These are phyloP conservation scores for Microcera coccophila DNA, from an alignment of 2,329 filamentous ascomycete genomes.

Conservation along the genomic window DNA sequence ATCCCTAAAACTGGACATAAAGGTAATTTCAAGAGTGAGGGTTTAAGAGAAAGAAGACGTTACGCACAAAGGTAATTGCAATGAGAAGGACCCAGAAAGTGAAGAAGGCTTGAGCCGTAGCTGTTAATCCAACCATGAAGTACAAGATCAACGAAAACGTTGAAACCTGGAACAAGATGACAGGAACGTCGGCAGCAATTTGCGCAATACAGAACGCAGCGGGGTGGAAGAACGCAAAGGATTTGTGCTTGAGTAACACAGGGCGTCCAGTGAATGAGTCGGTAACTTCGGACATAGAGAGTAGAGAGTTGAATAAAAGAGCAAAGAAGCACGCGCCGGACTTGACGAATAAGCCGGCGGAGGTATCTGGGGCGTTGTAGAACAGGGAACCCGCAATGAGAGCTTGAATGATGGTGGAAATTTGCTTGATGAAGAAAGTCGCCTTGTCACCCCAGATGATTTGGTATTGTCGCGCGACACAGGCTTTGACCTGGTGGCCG, in stretches of 20 bases:
- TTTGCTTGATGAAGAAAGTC: slow-evolving; percentile 60
- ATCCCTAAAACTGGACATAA: too few species aligned
- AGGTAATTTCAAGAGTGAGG: background rate
- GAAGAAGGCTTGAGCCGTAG: slow-evolving; percentile 53
- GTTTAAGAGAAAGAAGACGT: slow-evolving; percentile 15
- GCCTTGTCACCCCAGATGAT: slow-evolving; percentile 63
- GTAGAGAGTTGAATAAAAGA: slow-evolving; percentile 57
- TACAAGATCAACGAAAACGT: slow-evolving; percentile 57
- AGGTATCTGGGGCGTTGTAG: slow-evolving; percentile 57
- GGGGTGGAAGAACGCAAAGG: slow-evolving; percentile 56
- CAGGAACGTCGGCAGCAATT: slow-evolving; percentile 51
- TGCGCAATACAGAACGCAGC: slow-evolving; percentile 57
- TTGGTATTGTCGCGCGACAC: slow-evolving; percentile 59
- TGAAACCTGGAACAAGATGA: slow-evolving; percentile 56
- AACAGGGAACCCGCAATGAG: slow-evolving; percentile 64
- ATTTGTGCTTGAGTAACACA: slow-evolving; percentile 55
- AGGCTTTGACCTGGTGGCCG: slow-evolving; percentile 51
- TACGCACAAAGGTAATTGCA: slow-evolving; percentile 48
- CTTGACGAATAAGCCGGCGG: slow-evolving; percentile 60
- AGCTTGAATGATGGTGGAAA: slow-evolving; percentile 54
- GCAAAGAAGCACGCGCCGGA: slow-evolving; percentile 62
- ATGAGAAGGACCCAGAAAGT: slow-evolving; percentile 57
- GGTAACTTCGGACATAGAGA: slow-evolving; percentile 64
- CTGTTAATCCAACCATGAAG: slow-evolving; percentile 58
- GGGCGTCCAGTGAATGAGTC: slow-evolving; percentile 59